Conservation (phyloP, 768 basidiomycete genomes). For the Lactifluus rugatus region DNA sequence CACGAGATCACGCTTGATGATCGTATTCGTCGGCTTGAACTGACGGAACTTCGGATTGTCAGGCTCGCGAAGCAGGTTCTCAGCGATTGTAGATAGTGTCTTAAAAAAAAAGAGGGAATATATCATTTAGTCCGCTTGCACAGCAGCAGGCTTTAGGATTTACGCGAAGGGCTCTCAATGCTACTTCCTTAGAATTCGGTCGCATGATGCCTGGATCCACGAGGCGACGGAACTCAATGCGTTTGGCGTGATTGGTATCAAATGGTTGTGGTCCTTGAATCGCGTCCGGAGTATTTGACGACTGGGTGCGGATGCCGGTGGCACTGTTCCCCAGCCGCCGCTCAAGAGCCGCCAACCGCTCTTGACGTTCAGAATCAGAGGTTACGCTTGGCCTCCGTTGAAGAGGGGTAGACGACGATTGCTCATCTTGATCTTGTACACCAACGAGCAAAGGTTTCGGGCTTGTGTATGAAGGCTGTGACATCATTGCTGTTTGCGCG, state of each 20-base stretch:
- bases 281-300: background rate
- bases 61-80: slow-evolving; percentile 66
- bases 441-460: background rate
- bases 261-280: slow-evolving; percentile 19
- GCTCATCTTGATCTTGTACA: background rate
- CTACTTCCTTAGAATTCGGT: slow-evolving; percentile 53
- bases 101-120: slow-evolving; percentile 21
- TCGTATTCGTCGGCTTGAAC: slow-evolving; percentile 68
- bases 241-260: slow-evolving; percentile 49
- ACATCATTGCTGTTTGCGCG: too few relatives aligned
- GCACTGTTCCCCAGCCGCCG: slow-evolving; percentile 17
- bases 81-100: slow-evolving; percentile 59
- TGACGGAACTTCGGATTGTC: slow-evolving; percentile 59
- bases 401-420: too few relatives aligned
- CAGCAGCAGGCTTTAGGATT: slow-evolving; percentile 14
- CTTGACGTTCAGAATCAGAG: slow-evolving; percentile 46
- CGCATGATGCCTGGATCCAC: slow-evolving; percentile 72
- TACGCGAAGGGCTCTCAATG: slow-evolving; percentile 58
- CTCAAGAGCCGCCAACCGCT: slow-evolving; percentile 34
- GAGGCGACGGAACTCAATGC: slow-evolving; percentile 63
- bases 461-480: background rate
- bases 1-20: slow-evolving; percentile 57
- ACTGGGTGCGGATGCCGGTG: background rate
- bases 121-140: slow-evolving; percentile 15
- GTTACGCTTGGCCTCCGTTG: background rate